Evolutionary conservation across 352 stramenopile genomes (phyloP).

Genomic region (Phytopythium sindhum): DNA sequence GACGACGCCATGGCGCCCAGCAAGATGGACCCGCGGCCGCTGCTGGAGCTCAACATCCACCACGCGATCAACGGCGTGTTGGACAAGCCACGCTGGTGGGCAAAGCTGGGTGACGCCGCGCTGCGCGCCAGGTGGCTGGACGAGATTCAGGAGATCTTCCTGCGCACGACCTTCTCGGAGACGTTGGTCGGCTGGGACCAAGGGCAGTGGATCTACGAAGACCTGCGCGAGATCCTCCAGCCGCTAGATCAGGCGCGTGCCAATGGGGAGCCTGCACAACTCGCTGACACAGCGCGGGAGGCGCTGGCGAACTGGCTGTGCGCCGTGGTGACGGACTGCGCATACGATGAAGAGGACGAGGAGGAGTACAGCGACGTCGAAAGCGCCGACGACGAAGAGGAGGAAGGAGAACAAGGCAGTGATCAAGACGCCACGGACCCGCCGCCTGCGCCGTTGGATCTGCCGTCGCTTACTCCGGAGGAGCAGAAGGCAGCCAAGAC

Average conservation of each 20-base stretch:
- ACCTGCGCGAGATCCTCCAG: conserved; percentile 10
- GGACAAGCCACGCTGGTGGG: conserved; percentile 40
- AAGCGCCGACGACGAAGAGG: conserved; percentile 9
- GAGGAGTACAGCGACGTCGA: conserved; percentile 15
- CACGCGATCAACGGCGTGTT: conserved; percentile 31
- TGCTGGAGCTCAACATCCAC: conserved; percentile 33
- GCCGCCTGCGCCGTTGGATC: not conserved
- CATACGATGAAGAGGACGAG: conserved; percentile 11
- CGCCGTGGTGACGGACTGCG: conserved; percentile 15
- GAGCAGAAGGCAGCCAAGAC: not conserved
- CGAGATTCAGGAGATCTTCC: conserved; percentile 26
- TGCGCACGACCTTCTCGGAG: conserved; percentile 21
- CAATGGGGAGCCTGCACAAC: not conserved
- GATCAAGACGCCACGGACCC: not conserved
- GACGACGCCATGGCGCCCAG: not conserved
- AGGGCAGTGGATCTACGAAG: conserved; percentile 5
- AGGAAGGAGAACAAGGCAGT: conserved; percentile 12
- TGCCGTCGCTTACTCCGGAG: not conserved
- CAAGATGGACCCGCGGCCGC: conserved; percentile 17
- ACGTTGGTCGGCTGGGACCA: conserved; percentile 15
- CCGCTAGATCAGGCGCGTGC: not conserved
- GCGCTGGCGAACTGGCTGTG: conserved; percentile 22
- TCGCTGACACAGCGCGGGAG: not conserved
- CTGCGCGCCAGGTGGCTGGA: conserved; percentile 28
- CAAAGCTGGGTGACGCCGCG: conserved; percentile 27